These are phyloP conservation scores for Lunasporangiospora selenospora DNA, from an alignment of 192 early-diverging fungal species.

Conservation along the genomic window DNA sequence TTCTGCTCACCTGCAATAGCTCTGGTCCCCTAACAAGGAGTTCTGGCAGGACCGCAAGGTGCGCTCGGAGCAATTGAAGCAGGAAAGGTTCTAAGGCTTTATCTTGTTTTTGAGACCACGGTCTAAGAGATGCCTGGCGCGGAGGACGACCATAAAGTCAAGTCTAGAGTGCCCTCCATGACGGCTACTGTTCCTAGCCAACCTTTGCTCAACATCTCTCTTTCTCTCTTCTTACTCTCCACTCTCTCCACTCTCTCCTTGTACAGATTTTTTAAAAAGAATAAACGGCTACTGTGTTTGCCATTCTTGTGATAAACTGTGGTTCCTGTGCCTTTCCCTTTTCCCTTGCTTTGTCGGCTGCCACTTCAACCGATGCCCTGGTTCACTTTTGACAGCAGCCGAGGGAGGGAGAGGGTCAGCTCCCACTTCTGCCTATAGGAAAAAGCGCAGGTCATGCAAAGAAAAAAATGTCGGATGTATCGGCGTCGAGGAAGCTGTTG, in stretches of 20 bases:
- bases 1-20: constrained; percentile 6
- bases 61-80: constrained; percentile 19
- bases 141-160: no score
- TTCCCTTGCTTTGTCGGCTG: no score
- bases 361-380: no score
- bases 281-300: not conserved
- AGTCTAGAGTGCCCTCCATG: not conserved
- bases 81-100: constrained; percentile 12
- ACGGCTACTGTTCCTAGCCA: not conserved
- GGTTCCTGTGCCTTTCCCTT: no score
- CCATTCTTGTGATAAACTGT: no score
- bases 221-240: not conserved
- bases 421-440: no score
- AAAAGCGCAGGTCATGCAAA: no score
- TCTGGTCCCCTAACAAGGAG: constrained; percentile 48
- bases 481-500: no score
- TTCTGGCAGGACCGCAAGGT: constrained; percentile 43
- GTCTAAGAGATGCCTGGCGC: not conserved
- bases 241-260: constrained; percentile 12
- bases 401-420: no score
- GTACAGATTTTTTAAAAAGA: not conserved
- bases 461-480: no score
- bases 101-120: no score
- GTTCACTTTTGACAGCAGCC: no score
- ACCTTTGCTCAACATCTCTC: not conserved